Evolutionary conservation across 1,284 basidiomycete species (phyloP), one percentile per base, ranked within the genome.

Genomic region (Cryptococcus hybrid): DNA sequence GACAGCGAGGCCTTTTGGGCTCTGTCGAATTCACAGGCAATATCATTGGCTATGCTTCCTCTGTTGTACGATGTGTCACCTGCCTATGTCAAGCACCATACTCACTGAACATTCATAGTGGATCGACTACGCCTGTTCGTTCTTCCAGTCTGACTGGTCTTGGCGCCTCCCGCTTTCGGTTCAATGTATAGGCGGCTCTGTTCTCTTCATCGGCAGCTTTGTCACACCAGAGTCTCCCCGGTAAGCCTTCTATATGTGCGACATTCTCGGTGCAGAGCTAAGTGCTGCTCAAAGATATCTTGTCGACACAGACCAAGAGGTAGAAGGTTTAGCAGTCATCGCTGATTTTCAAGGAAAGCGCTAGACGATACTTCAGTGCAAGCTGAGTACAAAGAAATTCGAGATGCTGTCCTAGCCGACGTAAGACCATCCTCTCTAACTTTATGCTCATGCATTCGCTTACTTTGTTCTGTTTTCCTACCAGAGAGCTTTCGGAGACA

Each of bases 1-100:
- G 3, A 24, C 67, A 93, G 87, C 84, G 92, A 69, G 92, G 92
- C 53, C 87, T 90, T 52, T 81, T 96, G 51, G 95, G 93, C 3
- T 96, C 92, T 69, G 93, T 98, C 83, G 95, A 98, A 73, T 99
- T 98, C 74, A 97, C 95, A 0, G 88, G 87, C 55, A 92, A 93
- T 58, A 89, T 98, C 66, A 82, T 92, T 58, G 95, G 95, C 49
- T 99, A 99, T 75, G 88, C 92, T 15, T 86, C 86, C 57, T 95
- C 91, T 15, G 92, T 98, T 61, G 91, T 92, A 80, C 63, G 89
- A 81, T 35, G 56, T 44, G 36, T 7, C 38, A 7, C 7, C 24
- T 4, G 49, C 3, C 11, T 36, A 48, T 15, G 3, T 35, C 12
- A 12, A 47, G 5, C 18, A 47, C 51, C 57, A 9, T 56, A 36